phyloP scores from a whole-genome alignment of 345 rosid species.

The Pelargonium nanum region DNA sequence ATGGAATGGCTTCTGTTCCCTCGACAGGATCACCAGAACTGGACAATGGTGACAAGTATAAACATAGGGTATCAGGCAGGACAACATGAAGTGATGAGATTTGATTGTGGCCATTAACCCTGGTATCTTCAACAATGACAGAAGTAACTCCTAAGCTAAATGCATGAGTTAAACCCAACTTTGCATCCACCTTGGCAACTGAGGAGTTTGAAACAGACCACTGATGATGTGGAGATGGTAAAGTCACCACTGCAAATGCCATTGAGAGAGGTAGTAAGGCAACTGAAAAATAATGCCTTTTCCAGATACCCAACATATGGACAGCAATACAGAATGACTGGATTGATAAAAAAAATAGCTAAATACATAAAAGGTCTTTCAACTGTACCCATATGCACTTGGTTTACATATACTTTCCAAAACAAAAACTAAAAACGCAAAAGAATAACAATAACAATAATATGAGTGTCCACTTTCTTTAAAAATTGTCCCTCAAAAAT shows the following conservation, averaged over 20 bases:
- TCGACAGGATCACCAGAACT: slow-evolving; percentile 40
- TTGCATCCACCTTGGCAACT: slow-evolving; percentile 61
- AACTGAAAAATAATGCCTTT: neutral
- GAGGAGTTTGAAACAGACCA: slow-evolving; percentile 70
- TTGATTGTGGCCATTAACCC: slow-evolving; percentile 85
- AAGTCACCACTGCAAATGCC: slow-evolving; percentile 54
- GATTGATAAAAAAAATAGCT: slow-evolving; percentile 3
- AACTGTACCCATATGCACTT: no score
- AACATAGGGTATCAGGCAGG: slow-evolving; percentile 47
- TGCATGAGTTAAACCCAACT: slow-evolving; percentile 47
- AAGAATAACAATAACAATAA: no score
- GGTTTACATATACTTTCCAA: no score
- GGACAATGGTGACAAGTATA: slow-evolving; percentile 53
- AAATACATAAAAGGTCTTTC: neutral
- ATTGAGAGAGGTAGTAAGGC: slow-evolving; percentile 13
- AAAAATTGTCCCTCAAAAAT: no score
- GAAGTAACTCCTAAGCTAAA: slow-evolving; percentile 60
- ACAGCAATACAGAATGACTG: neutral
- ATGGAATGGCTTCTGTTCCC: slow-evolving; percentile 45
- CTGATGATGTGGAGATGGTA: slow-evolving; percentile 68
- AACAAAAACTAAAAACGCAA: no score
- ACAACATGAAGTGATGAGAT: slow-evolving; percentile 74
- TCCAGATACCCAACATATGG: neutral
- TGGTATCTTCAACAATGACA: slow-evolving; percentile 70
- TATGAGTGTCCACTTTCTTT: no score